These are phyloP conservation scores for cucumber (Cucumis sativus) DNA, from an alignment of 306 rosid species.

Conservation along the genomic window Cucumber_9930_V3 NC_026658.2:325501-326000, in stretches of 20 bases:
- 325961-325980: neutral
- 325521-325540: no score
- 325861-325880: neutral
- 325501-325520: no score
- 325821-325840: conserved; percentile 10
- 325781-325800: neutral
- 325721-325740: neutral
- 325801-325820: conserved; percentile 1
- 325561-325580: no score
- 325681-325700: no score
- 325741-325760: neutral
- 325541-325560: no score
- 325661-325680: no score
- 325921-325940: neutral
- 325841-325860: conserved; percentile 10
- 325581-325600: no score
- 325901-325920: neutral
- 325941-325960: conserved; percentile 2
- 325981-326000: neutral
- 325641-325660: no score
- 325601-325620: no score
- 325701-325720: no score
- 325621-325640: no score
- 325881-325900: neutral
- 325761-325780: neutral